Percentiles rank a stretch among this genome's conserved stretches.
Evolutionary conservation across 192 early-diverging fungal species (phyloP).

Genomic region (Lunasporangiospora selenospora): DNA sequence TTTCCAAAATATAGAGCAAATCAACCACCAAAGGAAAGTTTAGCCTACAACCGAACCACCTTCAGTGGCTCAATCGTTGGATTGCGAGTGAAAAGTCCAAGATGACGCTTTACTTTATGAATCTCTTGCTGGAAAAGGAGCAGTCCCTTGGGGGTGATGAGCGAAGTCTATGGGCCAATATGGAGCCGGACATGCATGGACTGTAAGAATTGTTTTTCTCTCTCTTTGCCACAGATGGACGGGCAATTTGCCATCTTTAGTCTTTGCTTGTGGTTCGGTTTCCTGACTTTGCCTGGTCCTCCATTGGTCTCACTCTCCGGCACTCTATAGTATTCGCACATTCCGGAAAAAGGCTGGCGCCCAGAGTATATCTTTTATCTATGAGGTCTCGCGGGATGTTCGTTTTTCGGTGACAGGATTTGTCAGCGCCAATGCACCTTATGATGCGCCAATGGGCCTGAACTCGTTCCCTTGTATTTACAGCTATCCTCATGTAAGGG

Average conservation of each 20-base stretch:
- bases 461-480: slow-evolving; percentile 65
- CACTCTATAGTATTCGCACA: slow-evolving; percentile 43
- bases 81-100: slow-evolving; percentile 55
- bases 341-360: slow-evolving; percentile 54
- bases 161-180: slow-evolving; percentile 54
- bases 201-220: too few relatives aligned
- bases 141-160: slow-evolving; percentile 47
- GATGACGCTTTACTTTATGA: slow-evolving; percentile 60
- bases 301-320: neutral
- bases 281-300: neutral
- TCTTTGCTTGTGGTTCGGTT: too few relatives aligned
- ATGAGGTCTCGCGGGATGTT: slow-evolving; percentile 47
- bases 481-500: slow-evolving; percentile 56
- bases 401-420: slow-evolving; percentile 54
- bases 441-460: slow-evolving; percentile 57
- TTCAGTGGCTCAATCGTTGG: slow-evolving; percentile 51
- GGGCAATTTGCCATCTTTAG: neutral
- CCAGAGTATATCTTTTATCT: slow-evolving; percentile 52
- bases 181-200: slow-evolving; percentile 53
- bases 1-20: slow-evolving; percentile 22
- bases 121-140: slow-evolving; percentile 54
- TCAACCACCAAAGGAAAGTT: slow-evolving; percentile 30
- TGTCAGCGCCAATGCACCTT: slow-evolving; percentile 45
- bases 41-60: slow-evolving; percentile 47
- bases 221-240: neutral